phyloP scores from a whole-genome alignment of 2,329 filamentous ascomycete genomes.

The Aspergillus unguis region DNA sequence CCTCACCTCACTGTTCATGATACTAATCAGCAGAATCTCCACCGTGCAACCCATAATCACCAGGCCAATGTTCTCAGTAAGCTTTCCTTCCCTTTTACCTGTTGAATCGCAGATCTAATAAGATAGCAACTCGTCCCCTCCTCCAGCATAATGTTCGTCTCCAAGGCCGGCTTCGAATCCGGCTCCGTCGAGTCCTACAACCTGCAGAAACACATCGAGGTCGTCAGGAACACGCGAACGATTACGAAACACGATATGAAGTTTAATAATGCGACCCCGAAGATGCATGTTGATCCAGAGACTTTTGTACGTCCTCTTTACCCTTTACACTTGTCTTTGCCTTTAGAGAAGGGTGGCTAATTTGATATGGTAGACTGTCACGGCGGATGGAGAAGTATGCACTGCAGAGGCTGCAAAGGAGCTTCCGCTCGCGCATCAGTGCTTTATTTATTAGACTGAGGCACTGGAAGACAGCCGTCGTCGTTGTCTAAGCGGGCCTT shows the following conservation, averaged over 20 bases:
- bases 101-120: neutral
- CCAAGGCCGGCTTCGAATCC: conserved; percentile 63
- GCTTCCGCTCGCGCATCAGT: conserved; percentile 70
- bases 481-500: no score
- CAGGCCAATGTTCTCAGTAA: conserved; percentile 76
- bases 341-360: no score
- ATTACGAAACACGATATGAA: conserved; percentile 87
- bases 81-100: conserved; percentile 12
- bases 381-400: conserved; percentile 75
- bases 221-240: conserved; percentile 70
- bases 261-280: conserved; percentile 76
- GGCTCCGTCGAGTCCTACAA: conserved; percentile 69
- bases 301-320: conserved; percentile 23
- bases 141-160: conserved; percentile 80
- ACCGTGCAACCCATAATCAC: conserved; percentile 81
- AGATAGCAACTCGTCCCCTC: conserved; percentile 59
- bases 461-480: no score
- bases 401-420: conserved; percentile 66
- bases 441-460: conserved; percentile 19
- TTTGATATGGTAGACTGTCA: conserved; percentile 63
- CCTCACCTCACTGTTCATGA: no score
- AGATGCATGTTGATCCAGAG: conserved; percentile 90
- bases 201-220: conserved; percentile 73
- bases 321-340: no score
- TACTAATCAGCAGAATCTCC: conserved; percentile 55